Conservation (phyloP, 257 asterid genomes). For the Rauvolfia tetraphylla region DNA sequence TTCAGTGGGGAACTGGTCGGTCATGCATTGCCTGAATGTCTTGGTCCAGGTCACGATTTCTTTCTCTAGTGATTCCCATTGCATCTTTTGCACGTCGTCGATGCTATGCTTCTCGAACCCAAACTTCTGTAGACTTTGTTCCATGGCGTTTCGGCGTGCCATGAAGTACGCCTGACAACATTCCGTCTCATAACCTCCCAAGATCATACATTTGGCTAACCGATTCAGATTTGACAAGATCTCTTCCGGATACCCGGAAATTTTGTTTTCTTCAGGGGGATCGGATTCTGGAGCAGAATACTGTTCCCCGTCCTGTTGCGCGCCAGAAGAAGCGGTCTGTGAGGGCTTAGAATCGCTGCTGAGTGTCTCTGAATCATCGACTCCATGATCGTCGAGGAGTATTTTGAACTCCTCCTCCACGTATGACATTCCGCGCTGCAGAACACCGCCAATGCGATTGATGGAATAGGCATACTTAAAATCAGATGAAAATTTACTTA, state of each 20-base stretch:
- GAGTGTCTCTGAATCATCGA: conserved; percentile 10
- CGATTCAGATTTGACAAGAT: conserved; percentile 26
- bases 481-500: conserved; percentile 40
- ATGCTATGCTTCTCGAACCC: conserved; percentile 70
- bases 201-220: conserved; percentile 45
- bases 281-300: conserved; percentile 19
- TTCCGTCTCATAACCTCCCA: conserved; percentile 63
- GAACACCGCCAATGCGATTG: conserved; percentile 55
- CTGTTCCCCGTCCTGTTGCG: conserved; percentile 27
- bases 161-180: conserved; percentile 56
- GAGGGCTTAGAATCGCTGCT: conserved; percentile 14
- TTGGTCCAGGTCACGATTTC: conserved; percentile 64
- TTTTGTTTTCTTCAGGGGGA: conserved; percentile 22
- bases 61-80: conserved; percentile 67
- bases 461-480: conserved; percentile 53
- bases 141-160: conserved; percentile 58
- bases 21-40: conserved; percentile 40
- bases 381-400: conserved; percentile 49
- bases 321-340: conserved; percentile 16
- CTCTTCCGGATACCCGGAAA: conserved; percentile 51
- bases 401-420: conserved; percentile 70
- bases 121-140: conserved; percentile 42
- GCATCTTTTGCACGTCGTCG: conserved; percentile 75
- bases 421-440: conserved; percentile 66
- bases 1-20: conserved; percentile 37